A percentile compares a stretch with the other conserved stretches of the same genome.
Conservation (phyloP, 768 basidiomycete genomes). For the Pulveroboletus sp. region DNA sequence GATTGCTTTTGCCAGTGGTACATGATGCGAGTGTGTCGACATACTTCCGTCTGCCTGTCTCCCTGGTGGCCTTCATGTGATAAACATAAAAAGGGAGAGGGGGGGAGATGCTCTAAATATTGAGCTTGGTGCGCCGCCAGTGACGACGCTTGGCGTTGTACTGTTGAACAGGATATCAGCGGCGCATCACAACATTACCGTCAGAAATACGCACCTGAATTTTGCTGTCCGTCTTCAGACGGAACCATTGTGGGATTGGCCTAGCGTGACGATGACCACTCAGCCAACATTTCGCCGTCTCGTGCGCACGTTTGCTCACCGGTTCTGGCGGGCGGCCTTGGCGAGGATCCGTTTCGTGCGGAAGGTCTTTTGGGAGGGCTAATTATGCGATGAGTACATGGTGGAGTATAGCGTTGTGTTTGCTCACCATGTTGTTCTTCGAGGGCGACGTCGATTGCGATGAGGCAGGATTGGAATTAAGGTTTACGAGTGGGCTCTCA, state of each 20-base stretch:
- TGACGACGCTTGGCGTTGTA: constrained; percentile 97
- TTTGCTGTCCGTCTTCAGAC: constrained; percentile 93
- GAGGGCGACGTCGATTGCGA: constrained; percentile 30
- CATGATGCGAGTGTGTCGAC: constrained; percentile 22
- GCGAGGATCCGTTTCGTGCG: constrained; percentile 96
- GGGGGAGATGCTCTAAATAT: constrained; percentile 58
- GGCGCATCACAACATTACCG: background rate
- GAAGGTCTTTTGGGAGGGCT: constrained; percentile 99
- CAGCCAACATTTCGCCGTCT: background rate
- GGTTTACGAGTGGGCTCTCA: constrained; percentile 25
- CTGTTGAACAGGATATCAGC: constrained; percentile 33
- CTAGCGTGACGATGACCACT: constrained; percentile 35
- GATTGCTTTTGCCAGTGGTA: constrained; percentile 25
- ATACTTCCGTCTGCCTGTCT: constrained; percentile 15
- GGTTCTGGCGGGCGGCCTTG: constrained; percentile 94
- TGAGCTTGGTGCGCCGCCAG: constrained; percentile 99
- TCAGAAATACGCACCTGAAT: constrained; percentile 59
- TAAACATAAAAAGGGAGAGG: constrained; percentile 1
- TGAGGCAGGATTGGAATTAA: constrained; percentile 25
- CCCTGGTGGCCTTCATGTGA: constrained; percentile 1
- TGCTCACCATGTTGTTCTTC: constrained; percentile 49
- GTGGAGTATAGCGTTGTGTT: background rate
- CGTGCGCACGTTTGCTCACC: constrained; percentile 46
- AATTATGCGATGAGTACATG: constrained; percentile 11
- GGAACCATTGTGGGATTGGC: constrained; percentile 99